Base-by-base conservation (phyloP, 2,329 filamentous ascomycete species). In the Cyclaneusma minus region DNA sequence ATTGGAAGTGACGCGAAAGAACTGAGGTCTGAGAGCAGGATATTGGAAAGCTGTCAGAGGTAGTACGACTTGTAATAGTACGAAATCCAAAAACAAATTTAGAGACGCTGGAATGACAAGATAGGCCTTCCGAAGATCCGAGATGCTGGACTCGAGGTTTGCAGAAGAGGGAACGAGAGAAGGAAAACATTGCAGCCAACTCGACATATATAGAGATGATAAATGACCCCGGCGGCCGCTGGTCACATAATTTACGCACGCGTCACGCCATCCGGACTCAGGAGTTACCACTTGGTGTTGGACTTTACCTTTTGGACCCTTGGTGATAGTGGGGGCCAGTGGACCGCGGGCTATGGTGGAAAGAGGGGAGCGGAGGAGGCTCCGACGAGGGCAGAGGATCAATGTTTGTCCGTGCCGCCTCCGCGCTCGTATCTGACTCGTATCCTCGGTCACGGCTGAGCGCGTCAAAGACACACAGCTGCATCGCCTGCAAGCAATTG, bases 1-100 rank as follows among this genome's bases (percentile, higher is more conserved):
- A 20, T 11, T 8, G 18, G 11, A 20, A 20, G 13, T 13, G 24
- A 18, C 24, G 24, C 15, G 24, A n/a, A n/a, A n/a, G 18, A 7
- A 20, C 8, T 7, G 7, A 20, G 7, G 7, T 7, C 18, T 8
- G 11, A 11, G 8, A 20, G 18, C 18, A 7, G 18, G 11, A 7
- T 11, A 20, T 20, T 8, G 11, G 18, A 11, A 20, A 7, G 11
- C n/a, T 20, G 7, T 20, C n/a, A 11, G 11, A 11, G 8, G 18
- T 11, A 20, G 7, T 20, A 11, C n/a, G 8, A 7, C 7, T 20
- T 7, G 11, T 7, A 20, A 20, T 20, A 20, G 18, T 20, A 20
- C 7, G 18, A 7, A 20, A 20, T 20, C 8, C 8, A 20, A 7
- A 11, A 11, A 11, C 8, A 20, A 20, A 7, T 7, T 7, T 20